phyloP scores from a whole-genome alignment of 73 alveolate genomes.

The Paramecium pentaurelia region DNA sequence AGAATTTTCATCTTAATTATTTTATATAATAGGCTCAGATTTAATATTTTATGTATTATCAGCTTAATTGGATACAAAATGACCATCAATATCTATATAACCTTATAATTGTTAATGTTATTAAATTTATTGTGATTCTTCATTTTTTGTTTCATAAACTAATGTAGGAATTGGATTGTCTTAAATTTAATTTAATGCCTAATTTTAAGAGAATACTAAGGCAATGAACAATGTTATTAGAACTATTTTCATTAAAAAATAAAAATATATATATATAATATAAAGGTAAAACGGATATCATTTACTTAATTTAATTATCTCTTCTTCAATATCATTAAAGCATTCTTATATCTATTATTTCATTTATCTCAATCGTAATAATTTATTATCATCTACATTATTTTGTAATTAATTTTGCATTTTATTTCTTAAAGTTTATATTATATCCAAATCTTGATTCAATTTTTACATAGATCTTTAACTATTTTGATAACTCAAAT shows the following conservation, averaged over 20 bases:
- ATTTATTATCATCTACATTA: neutral
- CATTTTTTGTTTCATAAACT: neutral
- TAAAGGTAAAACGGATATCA: slow-evolving; percentile 2
- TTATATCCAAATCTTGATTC: neutral
- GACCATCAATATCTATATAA: neutral
- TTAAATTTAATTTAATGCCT: neutral
- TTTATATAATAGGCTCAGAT: neutral
- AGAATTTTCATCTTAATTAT: neutral
- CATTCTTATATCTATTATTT: neutral
- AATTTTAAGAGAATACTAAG: neutral
- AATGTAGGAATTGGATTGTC: neutral
- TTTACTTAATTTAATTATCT: neutral
- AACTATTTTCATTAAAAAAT: neutral
- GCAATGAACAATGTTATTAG: neutral
- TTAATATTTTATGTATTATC: neutral
- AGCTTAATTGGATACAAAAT: neutral
- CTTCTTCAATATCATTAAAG: neutral
- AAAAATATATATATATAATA: neutral
- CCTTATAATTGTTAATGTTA: neutral
- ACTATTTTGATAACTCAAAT: slow-evolving; percentile 3
- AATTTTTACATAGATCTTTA: neutral
- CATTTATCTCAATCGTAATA: neutral
- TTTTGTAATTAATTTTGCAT: neutral
- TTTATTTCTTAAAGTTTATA: neutral
- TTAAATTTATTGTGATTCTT: neutral